Percentiles rank a stretch among this genome's conserved stretches.
Evolutionary conservation across 495 filamentous ascomycete species (phyloP).

Genomic region (Penicillium argentinense): DNA sequence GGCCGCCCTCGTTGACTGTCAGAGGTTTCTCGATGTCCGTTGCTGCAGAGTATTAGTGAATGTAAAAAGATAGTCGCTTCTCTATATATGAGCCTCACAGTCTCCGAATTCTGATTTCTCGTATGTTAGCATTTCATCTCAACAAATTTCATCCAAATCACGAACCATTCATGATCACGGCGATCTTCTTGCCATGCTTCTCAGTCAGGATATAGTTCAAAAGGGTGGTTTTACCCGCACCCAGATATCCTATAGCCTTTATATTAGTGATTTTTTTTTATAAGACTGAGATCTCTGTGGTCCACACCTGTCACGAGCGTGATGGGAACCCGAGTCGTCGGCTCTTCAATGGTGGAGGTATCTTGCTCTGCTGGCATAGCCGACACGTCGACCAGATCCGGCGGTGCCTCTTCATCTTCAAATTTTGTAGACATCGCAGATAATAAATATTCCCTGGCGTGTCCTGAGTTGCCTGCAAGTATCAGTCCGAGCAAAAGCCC

Average conservation of each 20-base stretch:
- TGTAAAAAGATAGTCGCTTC: too few relatives aligned
- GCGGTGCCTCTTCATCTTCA: constrained; percentile 71
- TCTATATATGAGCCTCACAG: too few relatives aligned
- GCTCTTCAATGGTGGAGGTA: constrained; percentile 18
- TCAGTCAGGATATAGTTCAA: constrained; percentile 94
- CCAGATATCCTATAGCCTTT: constrained; percentile 67
- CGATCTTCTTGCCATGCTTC: constrained; percentile 94
- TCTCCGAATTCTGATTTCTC: constrained; percentile 80
- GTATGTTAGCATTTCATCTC: constrained; percentile 16
- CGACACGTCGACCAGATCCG: constrained; percentile 64
- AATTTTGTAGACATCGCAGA: constrained; percentile 39
- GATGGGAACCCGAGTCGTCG: constrained; percentile 71
- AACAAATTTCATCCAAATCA: constrained; percentile 12
- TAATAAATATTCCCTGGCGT: too few relatives aligned
- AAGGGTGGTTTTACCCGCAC: constrained; percentile 92
- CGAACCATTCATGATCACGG: constrained; percentile 92
- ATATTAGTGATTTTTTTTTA: background rate
- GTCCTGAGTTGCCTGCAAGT: too few relatives aligned
- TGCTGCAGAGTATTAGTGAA: constrained; percentile 48
- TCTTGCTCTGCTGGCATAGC: constrained; percentile 27
- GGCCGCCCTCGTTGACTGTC: constrained; percentile 80
- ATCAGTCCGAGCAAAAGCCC: too few relatives aligned
- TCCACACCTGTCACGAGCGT: constrained; percentile 85
- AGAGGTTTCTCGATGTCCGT: constrained; percentile 92
- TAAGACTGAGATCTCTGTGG: background rate